Evolutionary conservation across 2,329 filamentous ascomycete genomes (phyloP).

Genomic region (Leptographium galeiforme): DNA sequence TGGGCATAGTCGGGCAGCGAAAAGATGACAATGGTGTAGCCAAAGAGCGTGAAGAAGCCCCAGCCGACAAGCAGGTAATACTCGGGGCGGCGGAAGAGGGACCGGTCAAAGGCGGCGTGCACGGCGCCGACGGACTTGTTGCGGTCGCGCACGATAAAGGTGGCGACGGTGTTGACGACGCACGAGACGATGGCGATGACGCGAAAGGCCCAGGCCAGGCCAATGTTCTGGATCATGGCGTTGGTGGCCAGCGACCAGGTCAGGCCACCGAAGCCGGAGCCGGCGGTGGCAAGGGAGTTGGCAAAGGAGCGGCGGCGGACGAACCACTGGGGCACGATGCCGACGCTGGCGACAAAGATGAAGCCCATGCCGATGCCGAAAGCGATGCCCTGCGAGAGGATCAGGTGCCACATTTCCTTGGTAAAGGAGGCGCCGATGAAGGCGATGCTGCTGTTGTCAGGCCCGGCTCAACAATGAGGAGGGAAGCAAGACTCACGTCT

Average conservation of each 20-base stretch:
- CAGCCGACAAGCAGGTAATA: conserved; percentile 54
- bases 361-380: conserved; percentile 74
- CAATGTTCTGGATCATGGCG: conserved; percentile 51
- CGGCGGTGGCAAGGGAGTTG: conserved; percentile 54
- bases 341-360: conserved; percentile 55
- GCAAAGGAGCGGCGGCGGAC: conserved; percentile 52
- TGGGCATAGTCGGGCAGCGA: conserved; percentile 61
- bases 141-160: conserved; percentile 53
- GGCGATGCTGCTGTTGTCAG: conserved; percentile 24
- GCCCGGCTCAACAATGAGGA: neutral
- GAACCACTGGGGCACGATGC: conserved; percentile 64
- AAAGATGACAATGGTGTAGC: conserved; percentile 66
- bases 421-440: conserved; percentile 61
- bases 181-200: conserved; percentile 51
- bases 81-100: conserved; percentile 46
- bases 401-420: conserved; percentile 57
- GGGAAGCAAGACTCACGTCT: conserved; percentile 27
- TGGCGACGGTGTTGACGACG: conserved; percentile 49
- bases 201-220: conserved; percentile 53
- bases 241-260: conserved; percentile 54
- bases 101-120: conserved; percentile 51
- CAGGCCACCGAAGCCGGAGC: conserved; percentile 62
- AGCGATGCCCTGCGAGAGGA: conserved; percentile 59
- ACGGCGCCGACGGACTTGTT: conserved; percentile 58
- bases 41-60: conserved; percentile 59